These are phyloP conservation scores for Irpex sp. DNA, from an alignment of 1,284 basidiomycete species.

Conservation along the genomic window DNA sequence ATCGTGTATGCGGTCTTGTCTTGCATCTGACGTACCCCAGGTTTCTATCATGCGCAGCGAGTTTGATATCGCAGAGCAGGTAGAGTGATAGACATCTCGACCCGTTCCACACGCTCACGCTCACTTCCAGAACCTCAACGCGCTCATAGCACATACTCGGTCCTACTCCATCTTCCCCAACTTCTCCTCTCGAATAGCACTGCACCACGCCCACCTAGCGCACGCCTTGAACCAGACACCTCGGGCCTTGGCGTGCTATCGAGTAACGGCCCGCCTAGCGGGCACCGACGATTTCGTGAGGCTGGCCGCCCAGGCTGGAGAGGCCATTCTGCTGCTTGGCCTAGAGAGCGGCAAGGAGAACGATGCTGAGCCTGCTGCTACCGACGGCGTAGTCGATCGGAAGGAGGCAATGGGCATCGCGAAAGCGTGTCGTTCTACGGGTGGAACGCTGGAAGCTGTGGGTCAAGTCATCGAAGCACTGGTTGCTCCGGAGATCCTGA, in stretches of 20 bases:
- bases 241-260: conserved; percentile 59
- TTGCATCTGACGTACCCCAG: conserved; percentile 27
- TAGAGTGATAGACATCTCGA: conserved; percentile 15
- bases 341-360: conserved; percentile 27
- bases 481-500: conserved; percentile 50
- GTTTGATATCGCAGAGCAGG: conserved; percentile 55
- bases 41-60: conserved; percentile 63
- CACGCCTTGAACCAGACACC: conserved; percentile 49
- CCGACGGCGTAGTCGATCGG: conserved; percentile 9
- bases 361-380: conserved; percentile 14
- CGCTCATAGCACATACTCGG: conserved; percentile 59
- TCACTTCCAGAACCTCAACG: conserved; percentile 41
- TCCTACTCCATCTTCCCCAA: conserved; percentile 48
- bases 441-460: conserved; percentile 52
- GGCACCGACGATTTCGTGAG: conserved; percentile 49
- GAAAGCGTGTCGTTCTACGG: conserved; percentile 41
- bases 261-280: conserved; percentile 47
- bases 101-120: not conserved
- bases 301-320: conserved; percentile 55
- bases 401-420: conserved; percentile 35
- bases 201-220: conserved; percentile 68
- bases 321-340: conserved; percentile 57
- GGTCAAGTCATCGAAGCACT: conserved; percentile 53
- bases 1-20: not conserved
- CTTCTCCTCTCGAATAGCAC: conserved; percentile 59